These are phyloP conservation scores for Talaromyces pinophilus DNA, from an alignment of 2,329 filamentous ascomycete species.

Conservation along the genomic window DNA sequence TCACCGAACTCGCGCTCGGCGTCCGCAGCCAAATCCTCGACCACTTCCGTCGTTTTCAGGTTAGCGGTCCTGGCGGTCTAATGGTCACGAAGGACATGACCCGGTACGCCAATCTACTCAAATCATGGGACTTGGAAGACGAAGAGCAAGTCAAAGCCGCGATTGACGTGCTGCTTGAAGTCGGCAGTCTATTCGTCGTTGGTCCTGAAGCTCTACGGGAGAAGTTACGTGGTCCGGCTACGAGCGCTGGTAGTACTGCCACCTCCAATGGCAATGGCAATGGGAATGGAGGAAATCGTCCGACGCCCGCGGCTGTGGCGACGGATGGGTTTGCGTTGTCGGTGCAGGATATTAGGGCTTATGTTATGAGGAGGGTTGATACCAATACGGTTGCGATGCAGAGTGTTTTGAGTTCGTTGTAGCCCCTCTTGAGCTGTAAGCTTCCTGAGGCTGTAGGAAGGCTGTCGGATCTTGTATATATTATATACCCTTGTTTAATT, in stretches of 20 bases:
- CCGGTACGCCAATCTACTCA: constrained; percentile 83
- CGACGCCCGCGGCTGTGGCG: constrained; percentile 39
- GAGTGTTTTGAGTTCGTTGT: constrained; percentile 71
- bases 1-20: constrained; percentile 78
- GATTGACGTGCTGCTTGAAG: constrained; percentile 86
- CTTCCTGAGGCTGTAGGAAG: not conserved
- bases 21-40: constrained; percentile 79
- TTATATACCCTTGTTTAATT: not conserved
- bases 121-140: constrained; percentile 70
- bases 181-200: constrained; percentile 94
- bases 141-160: constrained; percentile 58
- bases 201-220: constrained; percentile 75
- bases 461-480: not conserved
- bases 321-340: constrained; percentile 52
- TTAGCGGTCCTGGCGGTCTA: constrained; percentile 88
- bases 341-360: constrained; percentile 66
- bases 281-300: constrained; percentile 32
- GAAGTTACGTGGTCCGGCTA: constrained; percentile 63
- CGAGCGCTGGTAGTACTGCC: constrained; percentile 30
- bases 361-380: constrained; percentile 83
- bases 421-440: constrained; percentile 18
- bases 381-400: constrained; percentile 78
- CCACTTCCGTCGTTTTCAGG: constrained; percentile 91
- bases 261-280: constrained; percentile 28
- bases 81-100: constrained; percentile 97